phyloP scores from a whole-genome alignment of 345 rosid species.

The Moringa oleifera region DNA sequence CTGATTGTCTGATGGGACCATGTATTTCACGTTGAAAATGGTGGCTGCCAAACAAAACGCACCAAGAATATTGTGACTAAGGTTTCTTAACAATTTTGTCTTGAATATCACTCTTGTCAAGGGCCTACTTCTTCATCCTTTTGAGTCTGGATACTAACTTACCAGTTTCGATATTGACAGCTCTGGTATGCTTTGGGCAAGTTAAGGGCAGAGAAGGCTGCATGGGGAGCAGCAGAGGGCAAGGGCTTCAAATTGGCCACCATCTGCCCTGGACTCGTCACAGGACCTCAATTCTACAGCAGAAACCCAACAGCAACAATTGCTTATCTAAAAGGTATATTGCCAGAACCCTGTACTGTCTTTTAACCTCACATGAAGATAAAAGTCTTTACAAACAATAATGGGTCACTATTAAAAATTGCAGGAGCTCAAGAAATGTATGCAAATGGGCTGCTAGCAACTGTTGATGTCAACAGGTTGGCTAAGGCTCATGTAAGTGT shows the following conservation, averaged over 20 bases:
- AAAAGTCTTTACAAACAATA: slow-evolving; percentile 17
- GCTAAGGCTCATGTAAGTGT: slow-evolving; percentile 65
- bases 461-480: slow-evolving; percentile 49
- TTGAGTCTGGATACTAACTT: neutral
- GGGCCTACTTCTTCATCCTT: no score
- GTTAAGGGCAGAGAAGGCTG: slow-evolving; percentile 64
- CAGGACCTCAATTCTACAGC: slow-evolving; percentile 49
- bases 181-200: slow-evolving; percentile 92
- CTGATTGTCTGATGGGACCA: no score
- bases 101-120: no score
- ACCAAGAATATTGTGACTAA: neutral
- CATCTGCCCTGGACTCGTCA: slow-evolving; percentile 63
- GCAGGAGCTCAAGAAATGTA: slow-evolving; percentile 48
- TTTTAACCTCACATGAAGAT: neutral
- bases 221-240: slow-evolving; percentile 54
- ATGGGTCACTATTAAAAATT: slow-evolving; percentile 13
- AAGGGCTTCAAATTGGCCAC: slow-evolving; percentile 48
- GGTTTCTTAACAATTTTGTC: neutral
- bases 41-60: no score
- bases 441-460: slow-evolving; percentile 47
- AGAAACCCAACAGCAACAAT: slow-evolving; percentile 62
- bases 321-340: slow-evolving; percentile 45
- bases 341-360: slow-evolving; percentile 2
- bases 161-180: slow-evolving; percentile 24
- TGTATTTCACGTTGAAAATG: neutral